Evolutionary conservation across 345 rosid species (phyloP).

Genomic region (Eucalyptus albens): DNA sequence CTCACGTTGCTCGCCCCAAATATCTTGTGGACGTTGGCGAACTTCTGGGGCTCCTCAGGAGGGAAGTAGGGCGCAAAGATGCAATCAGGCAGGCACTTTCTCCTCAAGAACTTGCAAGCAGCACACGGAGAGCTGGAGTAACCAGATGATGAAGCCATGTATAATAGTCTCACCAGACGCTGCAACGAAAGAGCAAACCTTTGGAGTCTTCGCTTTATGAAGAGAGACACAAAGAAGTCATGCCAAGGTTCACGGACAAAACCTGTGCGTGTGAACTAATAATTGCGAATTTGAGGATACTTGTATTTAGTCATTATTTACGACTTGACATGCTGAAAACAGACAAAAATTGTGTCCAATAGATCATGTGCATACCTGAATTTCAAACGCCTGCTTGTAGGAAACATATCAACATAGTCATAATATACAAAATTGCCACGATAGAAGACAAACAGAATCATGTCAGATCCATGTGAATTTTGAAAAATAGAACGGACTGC

Average conservation of each 20-base stretch:
- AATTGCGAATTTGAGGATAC: background rate
- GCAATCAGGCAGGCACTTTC: slow-evolving; percentile 48
- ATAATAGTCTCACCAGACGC: background rate
- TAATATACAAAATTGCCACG: background rate
- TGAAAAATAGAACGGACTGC: background rate
- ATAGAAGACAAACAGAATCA: background rate
- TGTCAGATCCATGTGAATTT: background rate
- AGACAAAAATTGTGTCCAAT: background rate
- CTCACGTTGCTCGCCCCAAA: slow-evolving; percentile 59
- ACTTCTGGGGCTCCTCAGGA: slow-evolving; percentile 57
- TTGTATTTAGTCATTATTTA: background rate
- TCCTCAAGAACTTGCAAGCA: slow-evolving; percentile 57
- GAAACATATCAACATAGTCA: background rate
- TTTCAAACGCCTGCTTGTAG: background rate
- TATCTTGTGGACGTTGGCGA: slow-evolving; percentile 50
- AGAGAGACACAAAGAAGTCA: background rate
- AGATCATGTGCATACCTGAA: background rate
- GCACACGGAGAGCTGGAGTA: slow-evolving; percentile 48
- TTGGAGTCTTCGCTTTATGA: background rate
- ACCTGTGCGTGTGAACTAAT: background rate
- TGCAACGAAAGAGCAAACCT: background rate
- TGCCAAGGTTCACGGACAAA: background rate
- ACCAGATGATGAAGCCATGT: background rate
- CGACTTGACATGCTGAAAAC: background rate
- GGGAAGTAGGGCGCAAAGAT: slow-evolving; percentile 55